Percentiles rank a stretch among this genome's conserved stretches.
phyloP scores from a whole-genome alignment of 805 yeast species.

The Tetrapisispora nanseiensis region DNA sequence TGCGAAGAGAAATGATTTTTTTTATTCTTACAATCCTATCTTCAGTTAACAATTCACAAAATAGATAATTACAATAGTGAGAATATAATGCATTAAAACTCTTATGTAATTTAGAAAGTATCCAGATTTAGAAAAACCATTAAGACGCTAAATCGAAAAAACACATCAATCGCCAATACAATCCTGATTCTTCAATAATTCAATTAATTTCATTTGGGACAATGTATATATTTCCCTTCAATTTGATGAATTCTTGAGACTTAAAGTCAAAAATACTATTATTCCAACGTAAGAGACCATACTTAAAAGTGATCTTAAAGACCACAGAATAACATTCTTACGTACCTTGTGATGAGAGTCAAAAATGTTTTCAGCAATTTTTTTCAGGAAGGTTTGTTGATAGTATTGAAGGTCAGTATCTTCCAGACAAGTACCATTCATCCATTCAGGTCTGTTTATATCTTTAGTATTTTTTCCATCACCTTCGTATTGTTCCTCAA shows the following conservation, averaged over 20 bases:
- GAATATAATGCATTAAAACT: too few species aligned
- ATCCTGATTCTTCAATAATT: not conserved
- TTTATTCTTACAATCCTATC: too few species aligned
- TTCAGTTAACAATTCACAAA: too few species aligned
- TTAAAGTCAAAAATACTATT: not conserved
- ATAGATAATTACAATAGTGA: too few species aligned
- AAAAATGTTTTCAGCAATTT: constrained; percentile 10
- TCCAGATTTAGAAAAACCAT: too few species aligned
- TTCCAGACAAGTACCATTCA: too few species aligned
- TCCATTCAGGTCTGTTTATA: too few species aligned
- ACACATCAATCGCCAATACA: too few species aligned
- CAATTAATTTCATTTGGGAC: not conserved
- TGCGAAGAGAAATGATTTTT: too few species aligned
- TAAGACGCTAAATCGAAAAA: too few species aligned
- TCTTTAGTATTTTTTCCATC: too few species aligned
- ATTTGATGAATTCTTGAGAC: not conserved
- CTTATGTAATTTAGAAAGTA: too few species aligned
- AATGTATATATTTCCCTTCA: not conserved
- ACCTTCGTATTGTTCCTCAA: constrained; percentile 1
- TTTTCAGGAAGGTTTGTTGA: constrained; percentile 6
- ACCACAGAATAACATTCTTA: constrained; percentile 12
- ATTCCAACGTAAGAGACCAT: not conserved
- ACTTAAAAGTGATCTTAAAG: constrained; percentile 4
- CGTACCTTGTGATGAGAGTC: constrained; percentile 12
- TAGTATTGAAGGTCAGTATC: not conserved